These are phyloP conservation scores for Chytriomyces hyalinus DNA, from an alignment of 192 early-diverging fungal genomes.

Conservation along the genomic window DNA sequence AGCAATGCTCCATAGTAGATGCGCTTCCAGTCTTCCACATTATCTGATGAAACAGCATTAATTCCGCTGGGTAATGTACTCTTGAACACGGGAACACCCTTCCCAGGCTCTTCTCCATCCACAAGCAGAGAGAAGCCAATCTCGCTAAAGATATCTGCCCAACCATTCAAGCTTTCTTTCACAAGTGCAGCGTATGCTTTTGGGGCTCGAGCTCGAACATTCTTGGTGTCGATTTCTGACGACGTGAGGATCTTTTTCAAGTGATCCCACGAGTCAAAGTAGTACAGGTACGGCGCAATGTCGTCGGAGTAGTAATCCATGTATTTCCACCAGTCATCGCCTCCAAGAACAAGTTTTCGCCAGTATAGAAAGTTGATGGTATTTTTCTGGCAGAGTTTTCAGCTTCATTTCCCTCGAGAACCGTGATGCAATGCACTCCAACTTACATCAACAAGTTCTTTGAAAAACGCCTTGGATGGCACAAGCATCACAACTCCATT, in stretches of 20 bases:
- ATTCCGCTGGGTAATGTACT: no score
- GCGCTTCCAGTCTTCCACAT: no score
- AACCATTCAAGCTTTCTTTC: constrained; percentile 2
- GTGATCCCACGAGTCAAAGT: constrained; percentile 27
- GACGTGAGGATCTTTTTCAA: constrained; percentile 16
- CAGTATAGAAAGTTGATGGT: constrained; percentile 1
- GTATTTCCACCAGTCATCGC: constrained; percentile 22
- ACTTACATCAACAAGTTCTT: constrained; percentile 17
- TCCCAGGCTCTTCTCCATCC: background rate
- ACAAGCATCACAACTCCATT: constrained; percentile 32
- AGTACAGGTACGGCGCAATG: constrained; percentile 28
- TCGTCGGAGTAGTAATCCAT: constrained; percentile 36
- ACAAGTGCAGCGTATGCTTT: constrained; percentile 14
- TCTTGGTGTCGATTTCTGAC: constrained; percentile 9
- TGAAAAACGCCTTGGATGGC: constrained; percentile 30
- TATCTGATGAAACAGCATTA: no score
- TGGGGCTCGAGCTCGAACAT: constrained; percentile 10
- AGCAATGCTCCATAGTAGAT: no score
- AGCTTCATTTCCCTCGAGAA: background rate
- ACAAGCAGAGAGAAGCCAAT: constrained; percentile 11
- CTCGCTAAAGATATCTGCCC: constrained; percentile 24
- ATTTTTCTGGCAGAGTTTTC: background rate
- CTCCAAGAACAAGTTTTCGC: constrained; percentile 19
- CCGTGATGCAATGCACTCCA: no score
- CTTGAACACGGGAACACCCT: background rate